phyloP scores from a whole-genome alignment of 192 early-diverging fungal genomes.

The Backusella macrospora region DNA sequence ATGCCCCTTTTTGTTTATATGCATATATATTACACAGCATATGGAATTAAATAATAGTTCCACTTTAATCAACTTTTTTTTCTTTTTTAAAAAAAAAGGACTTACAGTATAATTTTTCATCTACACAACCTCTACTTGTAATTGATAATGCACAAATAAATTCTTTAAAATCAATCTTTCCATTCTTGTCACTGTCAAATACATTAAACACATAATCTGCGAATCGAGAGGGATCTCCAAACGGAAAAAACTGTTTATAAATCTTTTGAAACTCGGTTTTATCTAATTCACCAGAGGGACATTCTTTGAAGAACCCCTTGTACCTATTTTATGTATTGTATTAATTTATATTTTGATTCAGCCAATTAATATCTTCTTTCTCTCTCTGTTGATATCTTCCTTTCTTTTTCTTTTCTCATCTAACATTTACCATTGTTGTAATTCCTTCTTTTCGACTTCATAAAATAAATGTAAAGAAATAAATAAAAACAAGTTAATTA shows the following conservation, averaged over 20 bases:
- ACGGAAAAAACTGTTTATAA: conserved; percentile 97
- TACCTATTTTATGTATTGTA: too few species aligned
- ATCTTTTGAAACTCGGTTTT: conserved; percentile 87
- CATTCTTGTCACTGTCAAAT: conserved; percentile 90
- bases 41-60: neutral
- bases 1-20: conserved; percentile 18
- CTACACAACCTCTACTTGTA: conserved; percentile 77
- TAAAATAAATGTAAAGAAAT: neutral
- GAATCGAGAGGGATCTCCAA: conserved; percentile 89
- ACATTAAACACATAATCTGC: conserved; percentile 91
- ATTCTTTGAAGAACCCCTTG: conserved; percentile 94
- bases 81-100: neutral
- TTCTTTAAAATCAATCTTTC: conserved; percentile 89
- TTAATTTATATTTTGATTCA: neutral
- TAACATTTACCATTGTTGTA: conserved; percentile 82
- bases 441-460: conserved; percentile 93
- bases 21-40: neutral
- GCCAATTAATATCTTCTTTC: neutral
- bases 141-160: conserved; percentile 87
- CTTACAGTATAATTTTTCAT: conserved; percentile 86
- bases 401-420: neutral
- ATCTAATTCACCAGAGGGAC: conserved; percentile 83
- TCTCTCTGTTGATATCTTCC: neutral
- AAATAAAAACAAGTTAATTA: neutral
- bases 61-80: too few species aligned